Evolutionary conservation across 2,329 filamentous ascomycete species (phyloP).

Genomic region (Tolypocladium capitatum): DNA sequence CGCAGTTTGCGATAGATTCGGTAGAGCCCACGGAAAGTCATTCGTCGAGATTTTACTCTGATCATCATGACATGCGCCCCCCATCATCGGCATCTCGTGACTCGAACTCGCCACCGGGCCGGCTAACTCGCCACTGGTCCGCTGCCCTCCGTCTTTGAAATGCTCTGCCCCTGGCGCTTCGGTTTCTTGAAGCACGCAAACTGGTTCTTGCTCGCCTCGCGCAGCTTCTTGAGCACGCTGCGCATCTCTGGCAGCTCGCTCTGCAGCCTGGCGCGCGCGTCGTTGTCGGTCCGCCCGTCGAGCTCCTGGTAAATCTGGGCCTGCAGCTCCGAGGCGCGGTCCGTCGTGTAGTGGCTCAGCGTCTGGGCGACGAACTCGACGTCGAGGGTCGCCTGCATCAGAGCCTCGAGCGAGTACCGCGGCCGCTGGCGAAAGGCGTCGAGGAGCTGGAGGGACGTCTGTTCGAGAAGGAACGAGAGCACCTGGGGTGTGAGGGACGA

Average conservation of each 20-base stretch:
- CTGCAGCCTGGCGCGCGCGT: conserved; percentile 67
- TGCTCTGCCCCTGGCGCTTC: conserved; percentile 27
- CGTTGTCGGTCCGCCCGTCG: conserved; percentile 78
- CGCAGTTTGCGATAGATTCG: background rate
- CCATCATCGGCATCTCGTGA: background rate
- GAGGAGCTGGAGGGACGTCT: conserved; percentile 67
- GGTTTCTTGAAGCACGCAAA: conserved; percentile 74
- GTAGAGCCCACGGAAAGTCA: background rate
- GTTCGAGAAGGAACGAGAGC: conserved; percentile 74
- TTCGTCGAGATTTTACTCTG: background rate
- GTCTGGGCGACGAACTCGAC: conserved; percentile 96
- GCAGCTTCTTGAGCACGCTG: conserved; percentile 67
- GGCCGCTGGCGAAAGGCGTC: conserved; percentile 58
- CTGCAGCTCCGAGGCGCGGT: conserved; percentile 68
- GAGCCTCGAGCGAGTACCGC: conserved; percentile 60
- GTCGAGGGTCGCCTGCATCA: conserved; percentile 96
- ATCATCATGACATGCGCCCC: background rate
- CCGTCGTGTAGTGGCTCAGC: conserved; percentile 76
- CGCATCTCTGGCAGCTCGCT: conserved; percentile 84
- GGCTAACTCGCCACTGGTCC: background rate
- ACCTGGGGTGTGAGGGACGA: conserved; percentile 66
- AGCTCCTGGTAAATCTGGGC: conserved; percentile 85
- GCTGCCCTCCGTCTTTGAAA: conserved; percentile 19
- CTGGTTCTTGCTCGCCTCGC: conserved; percentile 71
- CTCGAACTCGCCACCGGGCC: background rate